Evolutionary conservation across 2,329 filamentous ascomycete species (phyloP).

Genomic region (Stemphylium vesicarium): DNA sequence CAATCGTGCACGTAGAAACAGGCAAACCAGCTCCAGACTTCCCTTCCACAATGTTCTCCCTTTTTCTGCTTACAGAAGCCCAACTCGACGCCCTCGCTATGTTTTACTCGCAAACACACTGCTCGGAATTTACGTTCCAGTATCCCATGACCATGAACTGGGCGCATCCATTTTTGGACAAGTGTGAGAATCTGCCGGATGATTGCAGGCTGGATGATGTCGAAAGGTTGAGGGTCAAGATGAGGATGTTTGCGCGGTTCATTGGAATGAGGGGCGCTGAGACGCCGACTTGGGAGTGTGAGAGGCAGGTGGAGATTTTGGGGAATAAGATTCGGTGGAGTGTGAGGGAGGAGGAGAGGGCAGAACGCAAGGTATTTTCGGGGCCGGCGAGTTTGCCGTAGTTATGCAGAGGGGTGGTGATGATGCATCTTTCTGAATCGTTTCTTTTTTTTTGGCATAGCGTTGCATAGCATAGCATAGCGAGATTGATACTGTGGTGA

Average conservation of each 20-base stretch:
- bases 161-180: slow-evolving; percentile 53
- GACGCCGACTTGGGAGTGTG: slow-evolving; percentile 57
- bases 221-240: slow-evolving; percentile 61
- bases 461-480: background rate
- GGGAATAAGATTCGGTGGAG: slow-evolving; percentile 34
- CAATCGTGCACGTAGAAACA: slow-evolving; percentile 66
- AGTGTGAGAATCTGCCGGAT: slow-evolving; percentile 20
- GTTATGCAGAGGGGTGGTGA: background rate
- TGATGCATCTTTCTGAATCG: background rate
- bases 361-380: slow-evolving; percentile 16
- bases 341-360: slow-evolving; percentile 26
- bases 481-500: background rate
- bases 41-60: slow-evolving; percentile 70
- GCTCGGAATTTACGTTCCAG: slow-evolving; percentile 55
- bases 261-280: slow-evolving; percentile 72
- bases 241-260: slow-evolving; percentile 74
- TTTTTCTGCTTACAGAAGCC: slow-evolving; percentile 74
- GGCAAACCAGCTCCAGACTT: slow-evolving; percentile 70
- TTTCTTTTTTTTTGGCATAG: background rate
- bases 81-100: slow-evolving; percentile 73
- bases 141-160: slow-evolving; percentile 75
- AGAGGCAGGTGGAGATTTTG: slow-evolving; percentile 48
- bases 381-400: slow-evolving; percentile 3
- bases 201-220: slow-evolving; percentile 42
- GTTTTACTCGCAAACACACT: slow-evolving; percentile 74